Percentiles rank a stretch among this genome's conserved stretches.
Conservation (phyloP, 257 asterid genomes). For the Phtheirospermum japonicum region DNA sequence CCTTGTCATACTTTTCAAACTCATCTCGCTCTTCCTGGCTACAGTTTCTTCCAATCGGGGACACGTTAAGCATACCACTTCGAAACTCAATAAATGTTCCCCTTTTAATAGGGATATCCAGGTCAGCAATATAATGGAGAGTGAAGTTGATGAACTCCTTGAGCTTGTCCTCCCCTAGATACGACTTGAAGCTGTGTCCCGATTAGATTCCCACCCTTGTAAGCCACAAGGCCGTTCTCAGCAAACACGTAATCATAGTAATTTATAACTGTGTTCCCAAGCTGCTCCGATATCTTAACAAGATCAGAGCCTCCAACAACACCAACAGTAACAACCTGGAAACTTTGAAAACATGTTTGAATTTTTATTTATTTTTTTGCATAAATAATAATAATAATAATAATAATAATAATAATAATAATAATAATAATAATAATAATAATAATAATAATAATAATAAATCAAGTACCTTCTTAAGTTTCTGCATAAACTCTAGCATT, state of each 20-base stretch:
- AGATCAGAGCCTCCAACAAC: conserved; percentile 99
- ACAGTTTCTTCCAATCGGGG: conserved; percentile 98
- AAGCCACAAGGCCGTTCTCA: conserved; percentile 96
- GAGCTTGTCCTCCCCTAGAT: conserved; percentile 89
- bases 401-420: too few species aligned
- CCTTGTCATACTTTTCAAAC: conserved; percentile 96
- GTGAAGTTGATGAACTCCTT: conserved; percentile 90
- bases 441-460: too few species aligned
- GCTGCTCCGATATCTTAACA: conserved; percentile 94
- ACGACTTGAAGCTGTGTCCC: conserved; percentile 84
- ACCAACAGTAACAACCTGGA: conserved; percentile 79
- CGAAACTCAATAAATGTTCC: conserved; percentile 97
- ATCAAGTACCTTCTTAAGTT: too few species aligned
- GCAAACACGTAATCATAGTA: conserved; percentile 85
- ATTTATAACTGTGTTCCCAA: conserved; percentile 63
- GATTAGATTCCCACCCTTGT: conserved; percentile 66
- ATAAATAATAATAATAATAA: too few species aligned
- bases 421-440: too few species aligned
- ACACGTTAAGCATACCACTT: conserved; percentile 94
- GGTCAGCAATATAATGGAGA: conserved; percentile 92
- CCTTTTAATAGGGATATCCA: conserved; percentile 96
- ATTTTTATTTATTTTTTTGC: too few species aligned
- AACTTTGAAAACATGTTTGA: conserved; percentile 7
- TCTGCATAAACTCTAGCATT: conserved; percentile 38
- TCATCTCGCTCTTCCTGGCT: conserved; percentile 97